Conservation (phyloP, 1,284 basidiomycete species). For the Caloboletus inedulis region DNA sequence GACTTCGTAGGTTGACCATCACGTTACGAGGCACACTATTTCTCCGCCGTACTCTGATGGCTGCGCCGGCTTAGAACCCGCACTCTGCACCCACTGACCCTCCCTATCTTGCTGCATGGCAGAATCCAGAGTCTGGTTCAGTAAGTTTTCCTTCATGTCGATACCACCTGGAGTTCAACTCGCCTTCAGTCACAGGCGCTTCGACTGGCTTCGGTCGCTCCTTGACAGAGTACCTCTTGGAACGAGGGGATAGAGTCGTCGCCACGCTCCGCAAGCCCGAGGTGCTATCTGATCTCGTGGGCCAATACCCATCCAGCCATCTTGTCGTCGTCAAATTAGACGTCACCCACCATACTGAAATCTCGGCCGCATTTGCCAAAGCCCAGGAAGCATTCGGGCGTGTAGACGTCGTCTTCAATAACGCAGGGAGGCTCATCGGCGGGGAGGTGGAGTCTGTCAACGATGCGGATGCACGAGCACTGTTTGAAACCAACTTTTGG, state of each 20-base stretch:
- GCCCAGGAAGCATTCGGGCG: conserved; percentile 37
- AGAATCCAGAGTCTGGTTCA: conserved; percentile 18
- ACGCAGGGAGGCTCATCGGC: conserved; percentile 18
- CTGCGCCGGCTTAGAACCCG: too few species aligned
- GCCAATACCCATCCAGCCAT: conserved; percentile 24
- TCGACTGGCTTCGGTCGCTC: conserved; percentile 26
- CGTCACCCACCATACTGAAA: conserved; percentile 31
- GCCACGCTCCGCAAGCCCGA: conserved; percentile 36
- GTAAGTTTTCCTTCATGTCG: conserved; percentile 1
- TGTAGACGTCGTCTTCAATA: conserved; percentile 43
- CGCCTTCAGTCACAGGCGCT: conserved; percentile 23
- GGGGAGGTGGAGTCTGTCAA: conserved; percentile 23
- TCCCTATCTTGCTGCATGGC: neutral
- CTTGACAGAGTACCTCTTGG: conserved; percentile 22
- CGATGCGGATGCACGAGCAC: conserved; percentile 24
- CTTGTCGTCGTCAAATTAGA: conserved; percentile 41
- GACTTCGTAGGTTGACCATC: too few species aligned
- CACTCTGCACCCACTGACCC: too few species aligned
- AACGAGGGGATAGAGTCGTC: conserved; percentile 34
- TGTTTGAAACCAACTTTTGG: conserved; percentile 40
- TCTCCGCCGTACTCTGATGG: too few species aligned
- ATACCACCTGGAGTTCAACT: neutral
- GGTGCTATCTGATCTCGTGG: conserved; percentile 28
- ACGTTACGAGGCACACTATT: too few species aligned
- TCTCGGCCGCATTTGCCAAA: conserved; percentile 34